Base-by-base conservation (phyloP, 345 rosid species). In the Gossypium ekmanianum region DNA sequence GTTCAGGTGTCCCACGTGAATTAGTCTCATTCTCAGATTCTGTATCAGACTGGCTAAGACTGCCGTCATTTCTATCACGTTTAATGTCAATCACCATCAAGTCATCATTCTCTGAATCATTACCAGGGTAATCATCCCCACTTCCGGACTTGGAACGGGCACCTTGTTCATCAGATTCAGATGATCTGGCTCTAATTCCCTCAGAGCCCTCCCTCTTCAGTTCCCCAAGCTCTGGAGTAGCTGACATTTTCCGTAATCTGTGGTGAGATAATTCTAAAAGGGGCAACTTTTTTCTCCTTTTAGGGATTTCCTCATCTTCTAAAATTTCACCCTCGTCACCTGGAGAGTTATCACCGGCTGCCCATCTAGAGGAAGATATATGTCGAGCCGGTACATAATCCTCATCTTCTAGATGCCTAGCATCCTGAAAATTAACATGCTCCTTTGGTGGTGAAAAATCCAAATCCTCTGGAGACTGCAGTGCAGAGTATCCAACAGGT, bases 361-460 rank as follows among this genome's bases (percentile, higher is more conserved):
- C 99, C 99, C 99, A 96, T 79, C 97, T 90, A 6, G 99, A 96
- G 76, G 94, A 93, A 29, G 97, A 93, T 66, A 96, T 93, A 82
- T 91, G 90, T 73, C 91, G 85, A 20, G 89, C 87, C 4, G 94
- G 97, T 61, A 83, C 79, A 79, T 87, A 91, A 80, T 92, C 98
- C 10, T 91, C 94, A 73, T 93, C 94, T 67, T 90, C 92, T 54
- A 84, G 43, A 22, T 68, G 86, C 61, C 75, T 81, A 68, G 78
- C 82, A 77, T 81, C 94, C 78, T 68, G 85, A 48, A 57, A 82
- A 75, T 75, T 77, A 73, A 41, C 81, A 83, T 75, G 80, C 61
- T 90, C 91, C 74, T 77, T 80, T 22, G 77, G 57, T 29, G 88
- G 85, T 59, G 84, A 64, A 64, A 84, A 69, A 67, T 80, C 76